These are phyloP conservation scores for Euphorbia corollata DNA, from an alignment of 441 rosid genomes.

Conservation along the genomic window DNA sequence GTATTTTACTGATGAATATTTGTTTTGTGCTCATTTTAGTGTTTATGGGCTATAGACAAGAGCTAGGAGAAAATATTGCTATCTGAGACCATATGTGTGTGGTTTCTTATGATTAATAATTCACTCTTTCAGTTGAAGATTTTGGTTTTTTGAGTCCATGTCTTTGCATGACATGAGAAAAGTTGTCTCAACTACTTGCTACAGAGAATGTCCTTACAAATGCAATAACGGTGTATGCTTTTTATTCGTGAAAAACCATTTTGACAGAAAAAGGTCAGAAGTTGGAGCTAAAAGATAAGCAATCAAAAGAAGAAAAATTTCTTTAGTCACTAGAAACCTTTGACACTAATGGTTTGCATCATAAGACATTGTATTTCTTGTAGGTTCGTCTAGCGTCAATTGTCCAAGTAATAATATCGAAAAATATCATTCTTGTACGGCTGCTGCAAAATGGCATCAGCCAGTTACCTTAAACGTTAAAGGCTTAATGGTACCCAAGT, in stretches of 20 bases:
- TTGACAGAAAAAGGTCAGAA: background rate
- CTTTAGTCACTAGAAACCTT: background rate
- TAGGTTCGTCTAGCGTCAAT: background rate
- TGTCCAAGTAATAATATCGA: background rate
- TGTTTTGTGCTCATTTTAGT: background rate
- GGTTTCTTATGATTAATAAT: background rate
- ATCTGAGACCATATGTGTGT: background rate
- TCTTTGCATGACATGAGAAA: background rate
- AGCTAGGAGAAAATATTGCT: background rate
- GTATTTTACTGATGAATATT: background rate
- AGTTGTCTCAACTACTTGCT: background rate
- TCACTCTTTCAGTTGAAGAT: background rate
- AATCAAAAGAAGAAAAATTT: background rate
- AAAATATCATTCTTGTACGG: background rate
- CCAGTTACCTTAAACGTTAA: no score
- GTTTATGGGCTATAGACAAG: background rate
- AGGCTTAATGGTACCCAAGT: no score
- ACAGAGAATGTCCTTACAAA: background rate
- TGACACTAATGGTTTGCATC: background rate
- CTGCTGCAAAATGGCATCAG: no score
- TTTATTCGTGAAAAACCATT: background rate
- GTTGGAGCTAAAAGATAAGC: no score
- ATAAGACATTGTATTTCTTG: background rate
- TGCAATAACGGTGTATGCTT: background rate
- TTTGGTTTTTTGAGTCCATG: background rate